A percentile compares a stretch with the other conserved stretches of the same genome.
Conservation (phyloP, 192 early-diverging fungal species). For the Coemansia sp. region DNA sequence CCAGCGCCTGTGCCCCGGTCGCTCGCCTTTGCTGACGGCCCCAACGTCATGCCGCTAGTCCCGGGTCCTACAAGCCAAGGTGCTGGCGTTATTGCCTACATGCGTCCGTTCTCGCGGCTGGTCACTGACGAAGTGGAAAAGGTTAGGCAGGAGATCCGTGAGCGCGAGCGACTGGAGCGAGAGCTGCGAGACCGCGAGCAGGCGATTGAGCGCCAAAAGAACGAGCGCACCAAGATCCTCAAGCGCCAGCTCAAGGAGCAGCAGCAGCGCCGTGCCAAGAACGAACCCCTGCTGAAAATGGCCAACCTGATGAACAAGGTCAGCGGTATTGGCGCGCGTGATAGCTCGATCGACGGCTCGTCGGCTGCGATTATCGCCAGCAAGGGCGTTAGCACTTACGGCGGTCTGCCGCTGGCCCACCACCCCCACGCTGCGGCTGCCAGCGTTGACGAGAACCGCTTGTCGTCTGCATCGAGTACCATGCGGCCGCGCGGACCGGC, state of each 20-base stretch:
- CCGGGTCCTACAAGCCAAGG: background rate
- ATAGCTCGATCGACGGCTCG: conserved; percentile 35
- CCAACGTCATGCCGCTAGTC: conserved; percentile 5
- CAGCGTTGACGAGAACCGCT: conserved; percentile 16
- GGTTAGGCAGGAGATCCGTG: conserved; percentile 66
- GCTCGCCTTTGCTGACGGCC: conserved; percentile 30
- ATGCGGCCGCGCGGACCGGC: conserved; percentile 52
- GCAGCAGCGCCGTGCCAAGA: conserved; percentile 59
- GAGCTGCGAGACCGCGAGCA: conserved; percentile 62
- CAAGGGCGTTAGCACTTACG: background rate
- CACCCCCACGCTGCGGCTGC: background rate
- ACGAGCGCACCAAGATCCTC: conserved; percentile 57
- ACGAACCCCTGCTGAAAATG: conserved; percentile 59
- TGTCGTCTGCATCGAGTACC: conserved; percentile 25
- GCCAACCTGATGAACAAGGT: conserved; percentile 58
- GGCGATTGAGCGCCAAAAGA: conserved; percentile 51
- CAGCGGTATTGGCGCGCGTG: conserved; percentile 26
- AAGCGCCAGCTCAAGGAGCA: conserved; percentile 60
- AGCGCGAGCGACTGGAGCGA: conserved; percentile 66
- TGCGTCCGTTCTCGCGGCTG: conserved; percentile 51
- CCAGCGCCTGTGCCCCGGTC: conserved; percentile 49
- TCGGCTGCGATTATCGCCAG: background rate
- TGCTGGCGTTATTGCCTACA: conserved; percentile 4
- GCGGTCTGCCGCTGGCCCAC: background rate
- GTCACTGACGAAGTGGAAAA: conserved; percentile 68